A percentile compares a stretch with the other conserved stretches of the same genome.
Evolutionary conservation across 1,139 yeast species (phyloP).

Genomic region (Kodamaea anthophila): DNA sequence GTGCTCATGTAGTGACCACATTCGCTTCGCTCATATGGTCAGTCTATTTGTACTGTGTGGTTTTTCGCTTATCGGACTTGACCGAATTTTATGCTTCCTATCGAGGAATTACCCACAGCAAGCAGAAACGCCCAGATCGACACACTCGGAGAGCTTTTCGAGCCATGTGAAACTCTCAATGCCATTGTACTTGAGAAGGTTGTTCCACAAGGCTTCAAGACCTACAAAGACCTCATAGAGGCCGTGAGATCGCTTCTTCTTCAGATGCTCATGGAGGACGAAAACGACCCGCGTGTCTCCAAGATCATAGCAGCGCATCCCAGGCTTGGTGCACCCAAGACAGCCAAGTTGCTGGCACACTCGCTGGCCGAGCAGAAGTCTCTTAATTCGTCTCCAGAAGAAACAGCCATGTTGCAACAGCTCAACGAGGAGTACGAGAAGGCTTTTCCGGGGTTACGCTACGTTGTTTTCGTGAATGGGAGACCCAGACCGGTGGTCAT

Average conservation of each 20-base stretch:
- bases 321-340: constrained; percentile 50
- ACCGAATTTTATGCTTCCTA: constrained; percentile 18
- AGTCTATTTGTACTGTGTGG: too few relatives aligned
- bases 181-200: constrained; percentile 32
- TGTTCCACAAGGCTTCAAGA: constrained; percentile 13
- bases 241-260: constrained; percentile 34
- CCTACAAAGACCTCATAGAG: constrained; percentile 51
- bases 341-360: constrained; percentile 50
- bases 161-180: constrained; percentile 56
- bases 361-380: constrained; percentile 69
- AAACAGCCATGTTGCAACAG: constrained; percentile 39
- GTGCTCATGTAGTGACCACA: too few relatives aligned
- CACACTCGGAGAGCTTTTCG: constrained; percentile 55
- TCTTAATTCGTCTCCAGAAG: constrained; percentile 43
- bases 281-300: constrained; percentile 29
- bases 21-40: too few relatives aligned
- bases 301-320: constrained; percentile 82
- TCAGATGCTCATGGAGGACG: constrained; percentile 21
- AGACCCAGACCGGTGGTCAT: constrained; percentile 61
- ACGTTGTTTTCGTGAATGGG: constrained; percentile 90
- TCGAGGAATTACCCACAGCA: constrained; percentile 14
- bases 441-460: constrained; percentile 74
- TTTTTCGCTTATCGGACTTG: neutral
- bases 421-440: constrained; percentile 62
- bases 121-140: constrained; percentile 18